phyloP scores from a whole-genome alignment of 108 stramenopile species.

The Cyclostephanos tholiformis region DNA sequence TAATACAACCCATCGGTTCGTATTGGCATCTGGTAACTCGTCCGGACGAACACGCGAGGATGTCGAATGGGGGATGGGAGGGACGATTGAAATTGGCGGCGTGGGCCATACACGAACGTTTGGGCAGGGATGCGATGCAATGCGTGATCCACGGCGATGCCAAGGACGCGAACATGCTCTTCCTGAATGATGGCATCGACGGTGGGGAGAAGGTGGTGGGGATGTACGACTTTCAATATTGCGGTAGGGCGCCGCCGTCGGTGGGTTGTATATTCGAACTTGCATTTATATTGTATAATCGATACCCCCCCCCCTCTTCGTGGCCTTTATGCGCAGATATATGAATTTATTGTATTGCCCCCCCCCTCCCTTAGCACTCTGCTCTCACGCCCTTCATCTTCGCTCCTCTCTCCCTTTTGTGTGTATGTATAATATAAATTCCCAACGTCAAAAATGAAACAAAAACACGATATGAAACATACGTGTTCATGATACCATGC shows the following conservation, averaged over 20 bases:
- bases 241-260: slow-evolving; percentile 63
- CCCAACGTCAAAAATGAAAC: no score
- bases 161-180: slow-evolving; percentile 74
- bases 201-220: slow-evolving; percentile 14
- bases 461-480: no score
- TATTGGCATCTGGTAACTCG: slow-evolving; percentile 85
- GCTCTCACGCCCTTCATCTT: no score
- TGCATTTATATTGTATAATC: not conserved
- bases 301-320: no score
- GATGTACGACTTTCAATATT: slow-evolving; percentile 83
- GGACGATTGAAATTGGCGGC: slow-evolving; percentile 73
- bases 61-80: slow-evolving; percentile 67
- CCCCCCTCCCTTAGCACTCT: no score
- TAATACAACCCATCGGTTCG: slow-evolving; percentile 58
- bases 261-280: not conserved
- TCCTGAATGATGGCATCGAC: slow-evolving; percentile 5
- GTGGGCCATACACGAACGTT: slow-evolving; percentile 61
- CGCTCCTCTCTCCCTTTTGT: no score
- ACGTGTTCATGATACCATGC: no score
- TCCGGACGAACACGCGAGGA: slow-evolving; percentile 67
- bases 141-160: slow-evolving; percentile 73
- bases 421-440: no score
- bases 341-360: no score
- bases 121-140: slow-evolving; percentile 69
- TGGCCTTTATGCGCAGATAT: no score